phyloP scores from a whole-genome alignment of 2,329 filamentous ascomycete species.

The Penicillium janthinellum region DNA sequence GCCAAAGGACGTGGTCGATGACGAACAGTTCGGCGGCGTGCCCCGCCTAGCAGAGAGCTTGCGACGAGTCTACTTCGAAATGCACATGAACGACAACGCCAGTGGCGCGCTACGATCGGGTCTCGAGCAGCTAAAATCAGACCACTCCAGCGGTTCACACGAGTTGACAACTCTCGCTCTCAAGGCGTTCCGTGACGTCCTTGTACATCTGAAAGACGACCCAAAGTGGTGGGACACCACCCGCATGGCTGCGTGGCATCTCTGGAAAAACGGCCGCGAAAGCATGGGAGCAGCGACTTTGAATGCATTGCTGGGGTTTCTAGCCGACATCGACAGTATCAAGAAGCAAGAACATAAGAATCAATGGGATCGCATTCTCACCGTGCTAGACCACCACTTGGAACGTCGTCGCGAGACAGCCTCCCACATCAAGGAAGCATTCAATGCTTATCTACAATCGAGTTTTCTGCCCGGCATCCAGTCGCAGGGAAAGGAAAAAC shows the following conservation, averaged over 20 bases:
- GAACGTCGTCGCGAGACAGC: conserved; percentile 25
- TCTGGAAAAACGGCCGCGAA: conserved; percentile 67
- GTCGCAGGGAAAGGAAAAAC: conserved; percentile 13
- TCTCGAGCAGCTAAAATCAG: conserved; percentile 54
- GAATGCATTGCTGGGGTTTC: conserved; percentile 29
- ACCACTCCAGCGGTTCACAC: conserved; percentile 62
- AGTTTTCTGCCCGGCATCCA: conserved; percentile 13
- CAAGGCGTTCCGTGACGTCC: conserved; percentile 51
- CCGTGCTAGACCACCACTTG: conserved; percentile 31
- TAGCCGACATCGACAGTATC: conserved; percentile 32
- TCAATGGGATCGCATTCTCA: conserved; percentile 26
- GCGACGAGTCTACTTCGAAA: conserved; percentile 61
- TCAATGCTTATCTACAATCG: conserved; percentile 28
- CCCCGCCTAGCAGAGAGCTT: conserved; percentile 61
- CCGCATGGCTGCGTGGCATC: conserved; percentile 62
- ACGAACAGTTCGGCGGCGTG: conserved; percentile 55
- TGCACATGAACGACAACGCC: conserved; percentile 51
- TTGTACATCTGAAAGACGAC: conserved; percentile 27
- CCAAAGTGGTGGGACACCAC: conserved; percentile 57
- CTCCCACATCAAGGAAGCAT: conserved; percentile 28
- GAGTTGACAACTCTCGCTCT: conserved; percentile 61
- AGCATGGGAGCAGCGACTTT: conserved; percentile 66
- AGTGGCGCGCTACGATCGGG: conserved; percentile 51
- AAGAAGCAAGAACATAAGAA: conserved; percentile 18
- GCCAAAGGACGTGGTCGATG: conserved; percentile 53